phyloP scores from a whole-genome alignment of 1,284 basidiomycete species.

The Sporisorium graminicola region DNA sequence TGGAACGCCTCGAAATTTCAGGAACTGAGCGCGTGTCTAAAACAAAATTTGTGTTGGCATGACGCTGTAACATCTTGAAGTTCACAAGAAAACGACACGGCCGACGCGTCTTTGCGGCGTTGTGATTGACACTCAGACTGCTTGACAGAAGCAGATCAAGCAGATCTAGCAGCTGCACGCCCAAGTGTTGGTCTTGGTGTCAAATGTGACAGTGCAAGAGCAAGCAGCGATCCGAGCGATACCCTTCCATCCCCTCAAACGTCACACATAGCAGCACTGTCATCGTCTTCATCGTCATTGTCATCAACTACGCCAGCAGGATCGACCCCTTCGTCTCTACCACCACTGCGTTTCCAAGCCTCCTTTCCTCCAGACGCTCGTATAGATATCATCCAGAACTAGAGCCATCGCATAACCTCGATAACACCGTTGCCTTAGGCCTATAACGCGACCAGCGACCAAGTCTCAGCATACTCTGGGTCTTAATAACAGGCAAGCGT shows the following conservation, averaged over 20 bases:
- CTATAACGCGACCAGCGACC: not conserved
- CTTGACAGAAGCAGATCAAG: not conserved
- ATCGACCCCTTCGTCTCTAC: not conserved
- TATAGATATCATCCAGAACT: not conserved
- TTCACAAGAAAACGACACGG: not conserved
- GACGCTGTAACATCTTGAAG: not conserved
- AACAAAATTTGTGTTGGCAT: not conserved
- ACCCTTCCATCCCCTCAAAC: not conserved
- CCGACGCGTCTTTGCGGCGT: not conserved
- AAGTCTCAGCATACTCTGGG: not conserved
- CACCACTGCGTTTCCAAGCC: not conserved
- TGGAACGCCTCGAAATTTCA: no score
- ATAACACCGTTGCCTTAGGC: not conserved
- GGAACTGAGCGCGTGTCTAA: no score
- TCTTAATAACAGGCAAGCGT: not conserved
- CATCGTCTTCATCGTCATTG: not conserved
- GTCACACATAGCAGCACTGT: slow-evolving; percentile 3
- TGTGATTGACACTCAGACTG: not conserved
- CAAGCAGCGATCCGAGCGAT: slow-evolving; percentile 9
- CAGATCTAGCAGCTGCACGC: not conserved
- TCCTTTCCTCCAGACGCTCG: not conserved
- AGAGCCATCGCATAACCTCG: not conserved
- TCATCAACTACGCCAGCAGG: not conserved
- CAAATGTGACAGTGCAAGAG: slow-evolving; percentile 1
- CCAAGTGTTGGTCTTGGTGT: slow-evolving; percentile 16